Base-by-base conservation (phyloP, 768 basidiomycete species). In the Butyriboletus loyo region DNA sequence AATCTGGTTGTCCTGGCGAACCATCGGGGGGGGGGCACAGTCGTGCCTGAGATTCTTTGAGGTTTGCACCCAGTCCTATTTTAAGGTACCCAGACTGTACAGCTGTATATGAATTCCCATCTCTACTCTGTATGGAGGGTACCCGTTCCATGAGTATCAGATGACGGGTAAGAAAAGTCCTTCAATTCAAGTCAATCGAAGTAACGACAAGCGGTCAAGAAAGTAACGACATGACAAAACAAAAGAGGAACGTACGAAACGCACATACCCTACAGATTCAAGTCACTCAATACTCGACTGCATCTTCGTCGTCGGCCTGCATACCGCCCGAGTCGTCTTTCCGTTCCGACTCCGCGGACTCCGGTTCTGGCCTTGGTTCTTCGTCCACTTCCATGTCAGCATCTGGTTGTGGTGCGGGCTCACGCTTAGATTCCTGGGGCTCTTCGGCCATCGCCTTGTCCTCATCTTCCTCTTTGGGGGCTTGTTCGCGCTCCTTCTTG, bases 291-390 rank as follows among this genome's bases (percentile, higher is more conserved):
- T 89, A 90, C 72, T 90, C 88, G 40, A 90, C 86, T 11, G 86
- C 88, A 64, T 89, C 88, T 56, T 89, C 88, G 57, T 87, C 88
- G 52, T 89, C 86, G 44, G 81, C 84, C 57, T 79, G 82, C 72
- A 80, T 77, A 8, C 76, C 66, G 34, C 75, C 67, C 27, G 76
- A 59, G 50, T 83, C 81, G 45, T 82, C 82, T 61, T 82, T 81
- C 62, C 77, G 77, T 54, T 80, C 78, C 40, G 65, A 59, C 56
- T 75, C 76, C 42, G 60, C 52, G 32, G 63, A 62, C 49, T 78
- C 74, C 37, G 55, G 49, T 62, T 57, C 71, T 52, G 38, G 66
- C 64, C 57, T 76, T 62, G 53, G 72, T 41, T 59, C 59, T 30
- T 72, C 70, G 49, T 73, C 70, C 45, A 72, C 65, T 51, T 73